Percentiles rank a stretch among this genome's conserved stretches.
These are phyloP conservation scores for Elongisporangium undulatum DNA, from an alignment of 352 stramenopile genomes.

Conservation along the genomic window DNA sequence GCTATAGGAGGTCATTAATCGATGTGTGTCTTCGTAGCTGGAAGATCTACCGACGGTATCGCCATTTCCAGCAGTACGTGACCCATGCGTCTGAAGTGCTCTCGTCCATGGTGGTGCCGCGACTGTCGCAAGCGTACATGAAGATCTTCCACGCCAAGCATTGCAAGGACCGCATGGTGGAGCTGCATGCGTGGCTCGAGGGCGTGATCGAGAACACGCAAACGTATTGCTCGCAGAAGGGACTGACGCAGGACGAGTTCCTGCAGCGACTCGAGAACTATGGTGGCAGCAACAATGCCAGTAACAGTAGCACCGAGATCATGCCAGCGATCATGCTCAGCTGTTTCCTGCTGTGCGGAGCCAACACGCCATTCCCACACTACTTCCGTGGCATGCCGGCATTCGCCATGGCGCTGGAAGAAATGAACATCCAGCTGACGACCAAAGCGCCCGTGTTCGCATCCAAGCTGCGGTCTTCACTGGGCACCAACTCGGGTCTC, in stretches of 20 bases:
- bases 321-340: constrained; percentile 54
- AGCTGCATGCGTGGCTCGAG: constrained; percentile 64
- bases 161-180: constrained; percentile 70
- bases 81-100: constrained; percentile 54
- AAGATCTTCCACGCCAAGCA: constrained; percentile 80
- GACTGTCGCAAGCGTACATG: constrained; percentile 70
- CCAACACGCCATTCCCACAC: constrained; percentile 70
- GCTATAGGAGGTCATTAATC: not conserved
- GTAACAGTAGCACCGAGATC: constrained; percentile 17
- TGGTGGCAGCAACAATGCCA: constrained; percentile 4
- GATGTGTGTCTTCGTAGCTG: constrained; percentile 24
- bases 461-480: constrained; percentile 64
- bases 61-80: constrained; percentile 78
- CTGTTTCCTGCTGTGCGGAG: constrained; percentile 68
- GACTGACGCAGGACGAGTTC: constrained; percentile 17
- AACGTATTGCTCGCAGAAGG: constrained; percentile 36
- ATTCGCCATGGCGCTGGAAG: constrained; percentile 69
- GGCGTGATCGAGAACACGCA: constrained; percentile 73
- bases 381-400: constrained; percentile 58
- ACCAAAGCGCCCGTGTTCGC: constrained; percentile 44
- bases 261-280: constrained; percentile 17
- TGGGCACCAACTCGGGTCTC: constrained; percentile 43
- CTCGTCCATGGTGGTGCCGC: constrained; percentile 47
- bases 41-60: constrained; percentile 85
- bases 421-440: constrained; percentile 61